Percentiles rank a stretch among this genome's conserved stretches.
These are phyloP conservation scores for Phytopythium mirpurense DNA, from an alignment of 352 stramenopile genomes.

Conservation along the genomic window DNA sequence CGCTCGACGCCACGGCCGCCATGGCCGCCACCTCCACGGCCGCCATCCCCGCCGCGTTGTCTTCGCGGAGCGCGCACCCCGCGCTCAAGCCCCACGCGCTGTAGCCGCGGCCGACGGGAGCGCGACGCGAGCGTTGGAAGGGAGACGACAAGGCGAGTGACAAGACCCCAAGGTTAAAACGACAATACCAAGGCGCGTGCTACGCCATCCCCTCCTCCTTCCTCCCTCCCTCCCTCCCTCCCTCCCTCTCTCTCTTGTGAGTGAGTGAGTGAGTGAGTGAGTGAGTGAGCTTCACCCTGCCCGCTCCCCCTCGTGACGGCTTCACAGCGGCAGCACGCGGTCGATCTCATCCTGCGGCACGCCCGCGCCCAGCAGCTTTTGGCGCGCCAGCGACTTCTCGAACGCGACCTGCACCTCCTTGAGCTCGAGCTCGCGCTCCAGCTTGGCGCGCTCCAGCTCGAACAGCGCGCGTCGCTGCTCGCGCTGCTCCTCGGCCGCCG, in stretches of 20 bases:
- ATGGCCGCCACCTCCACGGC: conserved; percentile 46
- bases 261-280: too few relatives aligned
- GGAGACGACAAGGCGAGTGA: too few relatives aligned
- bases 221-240: too few relatives aligned
- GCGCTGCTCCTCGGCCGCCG: conserved; percentile 22
- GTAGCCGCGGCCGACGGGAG: too few relatives aligned
- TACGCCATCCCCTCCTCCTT: too few relatives aligned
- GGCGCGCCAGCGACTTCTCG: conserved; percentile 37
- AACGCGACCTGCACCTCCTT: conserved; percentile 33
- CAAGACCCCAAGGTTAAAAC: too few relatives aligned
- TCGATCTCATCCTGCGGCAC: conserved; percentile 31
- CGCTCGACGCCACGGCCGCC: conserved; percentile 79
- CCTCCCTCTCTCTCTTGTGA: too few relatives aligned
- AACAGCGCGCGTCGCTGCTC: conserved; percentile 35
- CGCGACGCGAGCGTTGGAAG: too few relatives aligned
- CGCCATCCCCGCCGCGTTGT: conserved; percentile 34
- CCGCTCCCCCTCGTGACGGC: too few relatives aligned
- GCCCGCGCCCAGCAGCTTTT: conserved; percentile 36
- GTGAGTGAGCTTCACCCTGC: too few relatives aligned
- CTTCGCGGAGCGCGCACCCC: conserved; percentile 13
- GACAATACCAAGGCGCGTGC: too few relatives aligned
- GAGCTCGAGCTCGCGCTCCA: conserved; percentile 33
- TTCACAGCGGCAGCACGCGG: conserved; percentile 28
- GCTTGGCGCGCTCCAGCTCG: conserved; percentile 37
- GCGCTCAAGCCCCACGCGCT: background rate